These are phyloP conservation scores for Naganishia antarctica DNA, from an alignment of 768 basidiomycete species.

Conservation along the genomic window DNA sequence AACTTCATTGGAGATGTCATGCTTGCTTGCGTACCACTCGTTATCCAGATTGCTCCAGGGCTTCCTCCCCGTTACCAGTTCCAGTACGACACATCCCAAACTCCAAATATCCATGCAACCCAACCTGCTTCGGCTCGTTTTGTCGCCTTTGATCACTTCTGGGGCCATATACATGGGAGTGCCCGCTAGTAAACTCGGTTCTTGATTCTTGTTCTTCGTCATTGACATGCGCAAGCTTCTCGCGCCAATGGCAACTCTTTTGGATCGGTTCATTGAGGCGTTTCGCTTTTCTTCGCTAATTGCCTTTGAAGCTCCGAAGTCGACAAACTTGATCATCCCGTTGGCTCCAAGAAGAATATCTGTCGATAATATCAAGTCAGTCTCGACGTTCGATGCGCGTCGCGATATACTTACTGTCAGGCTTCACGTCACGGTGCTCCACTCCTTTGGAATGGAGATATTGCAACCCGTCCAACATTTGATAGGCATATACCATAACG, in stretches of 20 bases:
- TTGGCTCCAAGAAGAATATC: conserved; percentile 66
- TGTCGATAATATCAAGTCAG: conserved; percentile 43
- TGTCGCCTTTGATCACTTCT: conserved; percentile 93
- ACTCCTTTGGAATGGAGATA: conserved; percentile 91
- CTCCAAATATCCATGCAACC: conserved; percentile 99
- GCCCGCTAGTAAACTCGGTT: conserved; percentile 74
- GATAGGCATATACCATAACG: conserved; percentile 90
- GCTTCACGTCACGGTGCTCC: conserved; percentile 95
- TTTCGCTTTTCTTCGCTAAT: conserved; percentile 66
- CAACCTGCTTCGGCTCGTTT: conserved; percentile 61
- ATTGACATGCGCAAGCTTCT: conserved; percentile 47
- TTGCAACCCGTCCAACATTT: conserved; percentile 88
- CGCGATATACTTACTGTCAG: conserved; percentile 87
- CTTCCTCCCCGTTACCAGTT: conserved; percentile 91
- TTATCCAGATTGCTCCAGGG: conserved; percentile 99
- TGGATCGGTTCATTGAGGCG: conserved; percentile 60
- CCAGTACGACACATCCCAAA: conserved; percentile 91
- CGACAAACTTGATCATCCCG: conserved; percentile 90
- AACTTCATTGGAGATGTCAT: conserved; percentile 14
- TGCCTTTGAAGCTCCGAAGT: conserved; percentile 93
- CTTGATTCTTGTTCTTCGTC: conserved; percentile 12
- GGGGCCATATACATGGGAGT: conserved; percentile 99
- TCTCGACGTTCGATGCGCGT: too few relatives aligned
- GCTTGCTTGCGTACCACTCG: conserved; percentile 71
- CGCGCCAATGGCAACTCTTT: conserved; percentile 53